Conservation (phyloP, 169 alveolate species). For the Sarcocystis neurona region DNA sequence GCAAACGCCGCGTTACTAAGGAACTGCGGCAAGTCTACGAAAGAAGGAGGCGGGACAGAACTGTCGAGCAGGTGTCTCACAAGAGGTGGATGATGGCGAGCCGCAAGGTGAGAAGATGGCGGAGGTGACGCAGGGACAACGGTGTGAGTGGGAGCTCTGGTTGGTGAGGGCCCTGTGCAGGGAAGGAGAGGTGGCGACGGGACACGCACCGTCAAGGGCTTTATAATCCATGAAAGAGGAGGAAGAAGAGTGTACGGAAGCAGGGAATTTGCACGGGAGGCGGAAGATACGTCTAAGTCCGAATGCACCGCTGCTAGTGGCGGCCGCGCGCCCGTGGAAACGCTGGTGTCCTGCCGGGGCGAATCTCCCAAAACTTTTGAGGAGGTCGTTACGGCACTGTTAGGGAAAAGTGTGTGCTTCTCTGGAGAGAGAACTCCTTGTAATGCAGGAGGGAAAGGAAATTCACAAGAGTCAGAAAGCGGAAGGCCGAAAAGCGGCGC, state of each 20-base stretch:
- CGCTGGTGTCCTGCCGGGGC: too few species aligned
- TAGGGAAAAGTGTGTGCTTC: too few species aligned
- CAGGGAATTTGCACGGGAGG: not conserved
- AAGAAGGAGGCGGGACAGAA: not conserved
- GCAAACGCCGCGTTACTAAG: not conserved
- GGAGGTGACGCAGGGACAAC: not conserved
- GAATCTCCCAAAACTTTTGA: too few species aligned
- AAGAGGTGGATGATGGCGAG: not conserved
- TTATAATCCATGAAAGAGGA: not conserved
- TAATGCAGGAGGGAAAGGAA: too few species aligned
- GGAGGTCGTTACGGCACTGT: too few species aligned
- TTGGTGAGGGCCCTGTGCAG: not conserved
- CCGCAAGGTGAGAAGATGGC: not conserved
- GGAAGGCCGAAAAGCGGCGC: too few species aligned
- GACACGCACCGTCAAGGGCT: not conserved
- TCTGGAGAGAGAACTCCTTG: too few species aligned
- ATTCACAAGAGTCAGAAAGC: too few species aligned
- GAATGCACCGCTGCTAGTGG: not conserved
- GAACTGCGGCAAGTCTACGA: not conserved
- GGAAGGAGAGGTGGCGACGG: not conserved
- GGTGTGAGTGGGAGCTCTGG: not conserved
- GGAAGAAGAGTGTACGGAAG: not conserved
- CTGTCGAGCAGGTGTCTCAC: slow-evolving; percentile 12
- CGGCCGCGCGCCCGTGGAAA: too few species aligned
- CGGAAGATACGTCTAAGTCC: not conserved